Percentiles rank a stretch among this genome's conserved stretches.
Conservation (phyloP, 108 stramenopile species). For the Mayamaea pseudoterrestris region DNA sequence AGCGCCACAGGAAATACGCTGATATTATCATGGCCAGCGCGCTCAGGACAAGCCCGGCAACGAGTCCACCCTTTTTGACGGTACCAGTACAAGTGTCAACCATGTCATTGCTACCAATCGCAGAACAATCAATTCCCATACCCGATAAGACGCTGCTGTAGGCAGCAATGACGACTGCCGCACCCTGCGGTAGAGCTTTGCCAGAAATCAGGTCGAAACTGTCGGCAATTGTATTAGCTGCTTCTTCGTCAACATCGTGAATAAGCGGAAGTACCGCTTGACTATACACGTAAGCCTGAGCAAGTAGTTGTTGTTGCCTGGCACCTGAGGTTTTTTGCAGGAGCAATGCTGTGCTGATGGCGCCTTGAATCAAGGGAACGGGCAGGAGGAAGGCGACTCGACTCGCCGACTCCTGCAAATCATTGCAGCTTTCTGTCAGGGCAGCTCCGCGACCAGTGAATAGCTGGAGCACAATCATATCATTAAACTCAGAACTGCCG, state of each 20-base stretch:
- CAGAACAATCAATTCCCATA: slow-evolving; percentile 33
- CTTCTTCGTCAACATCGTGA: slow-evolving; percentile 20
- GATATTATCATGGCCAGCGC: neutral
- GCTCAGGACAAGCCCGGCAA: slow-evolving; percentile 16
- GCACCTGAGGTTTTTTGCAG: slow-evolving; percentile 8
- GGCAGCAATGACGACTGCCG: slow-evolving; percentile 18
- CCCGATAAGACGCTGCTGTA: slow-evolving; percentile 16
- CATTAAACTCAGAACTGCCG: slow-evolving; percentile 32
- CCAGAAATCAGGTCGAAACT: slow-evolving; percentile 21
- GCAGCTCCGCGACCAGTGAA: slow-evolving; percentile 55
- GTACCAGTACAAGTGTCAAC: slow-evolving; percentile 28
- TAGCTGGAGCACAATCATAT: slow-evolving; percentile 35
- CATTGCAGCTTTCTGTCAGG: slow-evolving; percentile 31
- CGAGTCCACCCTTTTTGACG: slow-evolving; percentile 12
- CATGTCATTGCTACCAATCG: slow-evolving; percentile 19
- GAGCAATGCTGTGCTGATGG: slow-evolving; percentile 19
- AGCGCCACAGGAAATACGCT: neutral
- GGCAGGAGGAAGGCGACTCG: slow-evolving; percentile 39
- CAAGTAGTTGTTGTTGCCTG: slow-evolving; percentile 1
- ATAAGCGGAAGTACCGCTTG: slow-evolving; percentile 54
- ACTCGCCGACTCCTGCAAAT: slow-evolving; percentile 29
- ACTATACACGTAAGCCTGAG: slow-evolving; percentile 31
- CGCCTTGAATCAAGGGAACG: slow-evolving; percentile 61
- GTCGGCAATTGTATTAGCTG: slow-evolving; percentile 25
- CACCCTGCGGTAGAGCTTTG: slow-evolving; percentile 11